Evolutionary conservation across 768 basidiomycete species (phyloP), one percentile per base, ranked within the genome.

Genomic region (Suillus ampliporus): DNA sequence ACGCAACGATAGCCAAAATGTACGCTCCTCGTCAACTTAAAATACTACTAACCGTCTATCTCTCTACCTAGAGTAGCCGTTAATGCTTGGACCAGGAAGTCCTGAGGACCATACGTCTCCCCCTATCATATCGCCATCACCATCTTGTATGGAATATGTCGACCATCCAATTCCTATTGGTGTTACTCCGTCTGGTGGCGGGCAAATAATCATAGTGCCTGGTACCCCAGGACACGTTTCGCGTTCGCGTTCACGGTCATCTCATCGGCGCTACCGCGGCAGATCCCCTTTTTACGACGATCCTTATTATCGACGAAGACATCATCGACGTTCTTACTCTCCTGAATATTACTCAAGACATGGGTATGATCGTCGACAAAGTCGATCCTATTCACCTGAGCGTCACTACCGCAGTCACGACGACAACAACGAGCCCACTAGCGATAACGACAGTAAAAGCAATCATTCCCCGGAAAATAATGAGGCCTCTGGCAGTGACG

Each of bases 91-190:
- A 13, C 67, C 41, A 40, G 48, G 58, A 28, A 62, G 64, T 17
- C 68, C 63, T 35, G 70, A 41, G n/a, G 68, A 65, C 14, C 70
- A 53, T 23, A 67, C 71, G 58, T 73, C 74, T 28, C 58, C 69
- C 51, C 64, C 73, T 31, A 62, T 70, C 51, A 31, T 69, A n/a
- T 56, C 70, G 17, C 70, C 63, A 3, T 52, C 67, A 43, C 63
- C 65, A 8, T 58, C 66, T 26, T 60, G n/a, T 14, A 38, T 9
- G 19, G 60, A 62, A 13, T 38, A 38, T 34, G 40, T 63, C 38
- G 67, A 15, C 51, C 69, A 69, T 28, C 71, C 64, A 23, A 71
- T 66, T 57, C 68, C 64, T 14, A 61, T 58, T 21, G 61, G 57
- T 59, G 61, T 61, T 19, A 61, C 62, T 13, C 46, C 62, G 5